Conservation (phyloP, 2,329 filamentous ascomycete genomes). For the Exophiala sp. region DNA sequence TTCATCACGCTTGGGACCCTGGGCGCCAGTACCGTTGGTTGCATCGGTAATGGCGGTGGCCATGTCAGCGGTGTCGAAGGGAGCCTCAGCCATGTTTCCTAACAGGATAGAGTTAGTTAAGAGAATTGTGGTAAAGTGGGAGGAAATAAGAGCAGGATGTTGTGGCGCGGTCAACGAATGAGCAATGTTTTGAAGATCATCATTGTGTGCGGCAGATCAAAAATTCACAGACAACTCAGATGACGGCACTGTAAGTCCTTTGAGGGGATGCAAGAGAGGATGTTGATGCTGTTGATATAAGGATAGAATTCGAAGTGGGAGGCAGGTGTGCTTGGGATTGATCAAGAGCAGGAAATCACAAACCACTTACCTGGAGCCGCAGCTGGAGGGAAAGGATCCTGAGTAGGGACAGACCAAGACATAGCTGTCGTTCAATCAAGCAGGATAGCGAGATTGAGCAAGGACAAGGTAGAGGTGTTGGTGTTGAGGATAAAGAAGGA, state of each 20-base stretch:
- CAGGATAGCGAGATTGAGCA: not conserved
- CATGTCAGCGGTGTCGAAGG: slow-evolving; percentile 14
- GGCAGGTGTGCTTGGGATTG: too few relatives aligned
- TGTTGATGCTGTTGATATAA: too few relatives aligned
- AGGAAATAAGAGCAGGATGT: not conserved
- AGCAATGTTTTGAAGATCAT: not conserved
- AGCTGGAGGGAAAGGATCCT: not conserved
- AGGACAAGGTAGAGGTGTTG: not conserved
- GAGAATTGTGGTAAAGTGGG: not conserved
- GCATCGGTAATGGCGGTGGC: slow-evolving; percentile 6
- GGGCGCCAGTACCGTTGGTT: slow-evolving; percentile 2
- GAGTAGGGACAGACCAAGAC: not conserved
- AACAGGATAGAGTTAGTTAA: not conserved
- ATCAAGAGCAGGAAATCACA: too few relatives aligned
- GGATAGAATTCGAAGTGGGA: too few relatives aligned
- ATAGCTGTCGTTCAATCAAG: not conserved
- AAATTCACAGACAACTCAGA: not conserved
- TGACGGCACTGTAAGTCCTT: not conserved
- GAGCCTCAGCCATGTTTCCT: not conserved
- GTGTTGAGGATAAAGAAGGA: not conserved
- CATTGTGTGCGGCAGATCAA: not conserved
- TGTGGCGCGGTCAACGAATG: not conserved
- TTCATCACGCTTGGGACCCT: slow-evolving; percentile 8
- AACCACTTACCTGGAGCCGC: not conserved
- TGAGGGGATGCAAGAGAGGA: not conserved